Evolutionary conservation across 345 rosid species (phyloP), one percentile per base, ranked within the genome.

Genomic region (Acer negundo): DNA sequence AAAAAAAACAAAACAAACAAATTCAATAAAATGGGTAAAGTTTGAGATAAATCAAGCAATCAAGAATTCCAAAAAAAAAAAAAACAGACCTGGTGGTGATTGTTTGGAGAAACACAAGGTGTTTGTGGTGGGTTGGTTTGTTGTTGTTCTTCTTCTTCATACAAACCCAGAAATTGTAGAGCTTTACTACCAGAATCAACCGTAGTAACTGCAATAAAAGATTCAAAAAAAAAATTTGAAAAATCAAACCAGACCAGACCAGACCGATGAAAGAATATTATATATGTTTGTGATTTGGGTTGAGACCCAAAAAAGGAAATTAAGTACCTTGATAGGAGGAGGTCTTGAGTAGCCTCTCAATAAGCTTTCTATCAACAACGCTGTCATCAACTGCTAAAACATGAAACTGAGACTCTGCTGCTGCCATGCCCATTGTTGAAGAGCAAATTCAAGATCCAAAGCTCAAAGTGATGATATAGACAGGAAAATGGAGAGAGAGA

Each of bases 311-410:
- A 24, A 72, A 35, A n/a, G 64, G 2, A n/a, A 23, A 72, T 0
- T 15, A 11, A 38, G 16, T 62, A 92, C 98, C 99, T 82, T 94
- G 97, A 81, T 87, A 96, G 0, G 97, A 96, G 70, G 98, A 96
- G 81, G 90, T 92, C 80, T 88, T 95, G 58, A 96, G 99, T 74
- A 96, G 89, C 84, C 87, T 87, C 78, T 96, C 98, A 15, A 96
- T 94, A 67, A 96, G 87, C 80, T 89, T 96, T 78, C 99, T 82
- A 72, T 96, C 99, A 2, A 91, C 80, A 40, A 89, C 63, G 75
- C 93, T 91, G 77, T 96, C 98, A 84, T 96, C 99, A 82, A 96
- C 98, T 31, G 99, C 98, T 20, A 96, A 83, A 38, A 96, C 99
- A 83, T 96, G 99, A 75, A 94, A 94, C 86, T 83, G 86, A 0